Conservation (phyloP, 495 filamentous ascomycete species). For the Talaromyces liani region DNA sequence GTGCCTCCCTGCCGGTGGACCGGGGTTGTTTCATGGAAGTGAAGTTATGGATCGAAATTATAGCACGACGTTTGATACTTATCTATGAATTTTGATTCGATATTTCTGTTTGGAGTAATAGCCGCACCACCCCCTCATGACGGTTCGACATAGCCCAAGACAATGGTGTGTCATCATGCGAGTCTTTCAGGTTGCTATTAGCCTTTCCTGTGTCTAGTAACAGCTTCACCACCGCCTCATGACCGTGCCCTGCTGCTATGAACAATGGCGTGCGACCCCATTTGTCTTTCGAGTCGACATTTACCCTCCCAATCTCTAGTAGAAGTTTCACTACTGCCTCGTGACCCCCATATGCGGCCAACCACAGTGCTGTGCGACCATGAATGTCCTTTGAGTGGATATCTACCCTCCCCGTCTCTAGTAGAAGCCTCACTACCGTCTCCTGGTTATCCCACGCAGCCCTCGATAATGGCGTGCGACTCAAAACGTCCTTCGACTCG, state of each 20-base stretch:
- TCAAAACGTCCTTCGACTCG: background rate
- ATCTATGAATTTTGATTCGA: too few species aligned
- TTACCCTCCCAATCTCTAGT: background rate
- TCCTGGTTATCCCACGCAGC: background rate
- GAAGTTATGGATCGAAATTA: too few species aligned
- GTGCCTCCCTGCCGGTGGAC: too few species aligned
- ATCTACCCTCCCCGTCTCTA: background rate
- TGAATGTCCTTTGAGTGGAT: background rate
- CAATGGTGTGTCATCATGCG: too few species aligned
- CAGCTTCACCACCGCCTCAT: background rate
- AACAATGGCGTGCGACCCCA: background rate
- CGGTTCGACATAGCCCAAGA: too few species aligned
- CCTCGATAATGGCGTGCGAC: background rate
- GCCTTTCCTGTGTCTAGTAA: background rate
- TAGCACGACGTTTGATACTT: too few species aligned
- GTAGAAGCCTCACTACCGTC: background rate
- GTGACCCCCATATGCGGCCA: background rate
- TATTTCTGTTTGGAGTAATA: too few species aligned
- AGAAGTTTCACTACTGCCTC: background rate
- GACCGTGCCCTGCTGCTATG: too few species aligned
- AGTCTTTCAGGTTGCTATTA: too few species aligned
- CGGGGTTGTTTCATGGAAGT: too few species aligned
- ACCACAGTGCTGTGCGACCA: background rate
- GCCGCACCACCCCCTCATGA: too few species aligned
- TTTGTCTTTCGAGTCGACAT: background rate